These are phyloP conservation scores for Avena insularis DNA, from an alignment of 176 grass and related monocot species.

Conservation along the genomic window DNA sequence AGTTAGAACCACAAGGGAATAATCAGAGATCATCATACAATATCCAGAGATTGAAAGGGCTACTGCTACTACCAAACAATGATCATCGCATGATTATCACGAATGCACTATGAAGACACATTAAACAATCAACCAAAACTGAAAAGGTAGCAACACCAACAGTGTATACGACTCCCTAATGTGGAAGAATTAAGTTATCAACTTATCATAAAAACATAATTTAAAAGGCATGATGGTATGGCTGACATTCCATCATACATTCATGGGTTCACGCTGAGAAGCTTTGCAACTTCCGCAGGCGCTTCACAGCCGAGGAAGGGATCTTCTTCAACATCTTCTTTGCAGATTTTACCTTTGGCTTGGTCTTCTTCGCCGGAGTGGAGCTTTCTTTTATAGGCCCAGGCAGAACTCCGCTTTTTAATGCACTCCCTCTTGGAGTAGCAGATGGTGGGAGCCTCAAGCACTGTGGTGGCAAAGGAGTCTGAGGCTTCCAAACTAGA, in stretches of 20 bases:
- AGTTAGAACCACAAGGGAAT: not conserved
- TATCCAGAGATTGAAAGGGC: not conserved
- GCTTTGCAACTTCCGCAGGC: constrained; percentile 78
- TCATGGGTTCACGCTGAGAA: constrained; percentile 59
- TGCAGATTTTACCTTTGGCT: constrained; percentile 70
- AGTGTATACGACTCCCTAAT: constrained; percentile 53
- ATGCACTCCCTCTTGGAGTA: constrained; percentile 91
- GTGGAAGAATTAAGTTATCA: constrained; percentile 52
- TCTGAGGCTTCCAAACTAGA: constrained; percentile 89
- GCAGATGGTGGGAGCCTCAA: constrained; percentile 88
- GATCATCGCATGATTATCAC: constrained; percentile 30
- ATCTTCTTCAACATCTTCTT: constrained; percentile 84
- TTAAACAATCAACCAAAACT: constrained; percentile 50
- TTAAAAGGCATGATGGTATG: constrained; percentile 39
- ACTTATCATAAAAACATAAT: constrained; percentile 14
- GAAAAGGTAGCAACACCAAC: constrained; percentile 27
- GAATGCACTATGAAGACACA: constrained; percentile 26
- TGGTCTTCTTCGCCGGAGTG: constrained; percentile 57
- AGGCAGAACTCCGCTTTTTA: constrained; percentile 88
- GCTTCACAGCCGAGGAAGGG: constrained; percentile 71
- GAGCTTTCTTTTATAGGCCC: constrained; percentile 78
- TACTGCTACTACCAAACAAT: not conserved
- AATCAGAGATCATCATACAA: not conserved
- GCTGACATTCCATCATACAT: constrained; percentile 15
- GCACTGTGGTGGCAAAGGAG: constrained; percentile 79